Evolutionary conservation across 352 stramenopile genomes (phyloP).

Genomic region (Globisporangium canariense): DNA sequence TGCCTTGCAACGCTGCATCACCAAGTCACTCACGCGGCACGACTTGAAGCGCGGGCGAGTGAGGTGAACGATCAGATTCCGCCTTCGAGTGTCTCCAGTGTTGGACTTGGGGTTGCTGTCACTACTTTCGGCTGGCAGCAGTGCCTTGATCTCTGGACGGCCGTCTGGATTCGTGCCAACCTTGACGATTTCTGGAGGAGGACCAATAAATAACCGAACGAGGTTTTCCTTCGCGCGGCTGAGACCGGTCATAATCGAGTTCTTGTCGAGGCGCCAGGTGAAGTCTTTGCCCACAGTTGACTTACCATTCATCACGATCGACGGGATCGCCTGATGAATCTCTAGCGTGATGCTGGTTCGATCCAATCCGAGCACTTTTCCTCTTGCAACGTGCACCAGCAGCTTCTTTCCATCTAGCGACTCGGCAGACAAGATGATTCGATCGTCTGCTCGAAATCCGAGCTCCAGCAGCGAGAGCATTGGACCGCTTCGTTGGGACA

Average conservation of each 20-base stretch:
- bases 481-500: neutral
- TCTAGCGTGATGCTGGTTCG: constrained; percentile 45
- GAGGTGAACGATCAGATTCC: constrained; percentile 66
- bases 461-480: constrained; percentile 42
- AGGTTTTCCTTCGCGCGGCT: constrained; percentile 76
- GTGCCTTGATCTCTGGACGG: constrained; percentile 32
- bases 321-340: constrained; percentile 54
- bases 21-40: constrained; percentile 35
- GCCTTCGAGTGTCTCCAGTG: constrained; percentile 43
- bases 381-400: constrained; percentile 61
- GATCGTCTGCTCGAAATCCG: constrained; percentile 65
- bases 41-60: constrained; percentile 57
- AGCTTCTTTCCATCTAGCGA: constrained; percentile 60
- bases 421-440: constrained; percentile 71
- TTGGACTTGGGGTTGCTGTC: constrained; percentile 12
- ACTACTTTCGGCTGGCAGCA: constrained; percentile 15
- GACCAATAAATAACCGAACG: constrained; percentile 62
- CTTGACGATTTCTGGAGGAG: constrained; percentile 36
- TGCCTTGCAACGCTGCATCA: constrained; percentile 30
- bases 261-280: constrained; percentile 77
- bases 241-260: constrained; percentile 63
- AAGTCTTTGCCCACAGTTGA: constrained; percentile 61
- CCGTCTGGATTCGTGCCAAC: constrained; percentile 30
- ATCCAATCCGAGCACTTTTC: constrained; percentile 46
- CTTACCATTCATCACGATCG: constrained; percentile 45